phyloP scores from a whole-genome alignment of 73 alveolate species.

The Stentor coeruleus region DNA sequence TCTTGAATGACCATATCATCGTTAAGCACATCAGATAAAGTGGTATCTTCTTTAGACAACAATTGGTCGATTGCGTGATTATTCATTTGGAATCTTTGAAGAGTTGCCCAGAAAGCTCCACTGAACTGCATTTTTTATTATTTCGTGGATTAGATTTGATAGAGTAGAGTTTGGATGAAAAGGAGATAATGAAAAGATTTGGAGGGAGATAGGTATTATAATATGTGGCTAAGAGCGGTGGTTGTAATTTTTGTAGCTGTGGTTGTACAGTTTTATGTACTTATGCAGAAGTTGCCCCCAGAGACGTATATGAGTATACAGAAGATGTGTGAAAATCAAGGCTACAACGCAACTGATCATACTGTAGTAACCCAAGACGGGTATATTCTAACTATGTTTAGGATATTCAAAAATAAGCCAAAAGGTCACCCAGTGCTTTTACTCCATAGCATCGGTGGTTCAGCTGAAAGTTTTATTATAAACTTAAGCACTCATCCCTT shows the following conservation, averaged over 20 bases:
- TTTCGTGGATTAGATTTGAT: too few species aligned
- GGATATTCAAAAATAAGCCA: constrained; percentile 60
- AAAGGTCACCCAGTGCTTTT: constrained; percentile 64
- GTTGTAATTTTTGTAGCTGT: too few species aligned
- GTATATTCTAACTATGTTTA: constrained; percentile 57
- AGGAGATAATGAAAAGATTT: too few species aligned
- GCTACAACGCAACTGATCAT: constrained; percentile 63
- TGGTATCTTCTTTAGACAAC: neutral
- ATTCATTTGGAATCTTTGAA: neutral
- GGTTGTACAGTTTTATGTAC: neutral
- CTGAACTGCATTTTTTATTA: neutral
- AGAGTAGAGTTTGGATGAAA: too few species aligned
- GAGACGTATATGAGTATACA: constrained; percentile 14
- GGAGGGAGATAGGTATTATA: too few species aligned
- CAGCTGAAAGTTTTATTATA: constrained; percentile 72
- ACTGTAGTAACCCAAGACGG: constrained; percentile 86
- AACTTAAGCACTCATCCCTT: constrained; percentile 71
- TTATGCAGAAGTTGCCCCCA: neutral
- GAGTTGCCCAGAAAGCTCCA: constrained; percentile 8
- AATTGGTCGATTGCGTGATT: neutral
- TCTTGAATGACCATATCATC: neutral
- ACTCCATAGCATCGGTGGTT: constrained; percentile 81
- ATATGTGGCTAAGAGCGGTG: too few species aligned
- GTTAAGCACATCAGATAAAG: neutral
- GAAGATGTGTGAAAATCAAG: constrained; percentile 32